Base-by-base conservation (phyloP, 148 eudicot species). In the Polygonum aviculare region DNA sequence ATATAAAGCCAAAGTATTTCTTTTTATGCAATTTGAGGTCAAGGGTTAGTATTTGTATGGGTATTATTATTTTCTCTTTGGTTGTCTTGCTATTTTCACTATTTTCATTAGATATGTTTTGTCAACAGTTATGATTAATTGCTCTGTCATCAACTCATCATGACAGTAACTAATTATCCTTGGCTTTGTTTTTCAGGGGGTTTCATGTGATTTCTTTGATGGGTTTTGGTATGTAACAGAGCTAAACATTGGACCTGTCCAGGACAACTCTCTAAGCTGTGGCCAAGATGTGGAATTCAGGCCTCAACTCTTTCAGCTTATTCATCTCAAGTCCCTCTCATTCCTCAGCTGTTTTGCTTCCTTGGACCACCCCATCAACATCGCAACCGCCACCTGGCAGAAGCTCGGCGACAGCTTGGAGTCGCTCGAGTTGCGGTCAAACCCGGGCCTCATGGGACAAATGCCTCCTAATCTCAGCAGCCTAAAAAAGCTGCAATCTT, bases 161-260 rank as follows among this genome's bases (percentile, higher is more conserved):
- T 41, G 10, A n/a, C 5, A 2, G 26, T 38, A 36, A 54, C 52
- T 39, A 14, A 8, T 16, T 47, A 57, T 59, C 15, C 12, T 44
- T 7, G 41, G n/a, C 2, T 41, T 16, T 14, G 49, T 44, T 44
- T n/a, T 4, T 65, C 97, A 95, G 99, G 99, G 99, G 38, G 94
- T 93, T 81, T 86, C 94, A 74, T 95, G 99, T 88, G 99, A 95
- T 79, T 36, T 90, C 19, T 84, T 78, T 77, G 84, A 93, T 82
- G 97, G 89, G 31, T 84, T 82, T 55, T 95, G 99, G 99, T 91
- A 93, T 77, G 91, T 93, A 19, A 90, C 94, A 50, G 86, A 83
- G 49, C 78, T 95, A 11, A 89, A 59, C 79, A 84, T 95, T 50
- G 99, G 99, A 69, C 93, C 88, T n/a, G 21, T 89, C 75, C 91